Evolutionary conservation across 2,329 filamentous ascomycete genomes (phyloP), one percentile per base, ranked within the genome.

Genomic region (Xylaria sp.): DNA sequence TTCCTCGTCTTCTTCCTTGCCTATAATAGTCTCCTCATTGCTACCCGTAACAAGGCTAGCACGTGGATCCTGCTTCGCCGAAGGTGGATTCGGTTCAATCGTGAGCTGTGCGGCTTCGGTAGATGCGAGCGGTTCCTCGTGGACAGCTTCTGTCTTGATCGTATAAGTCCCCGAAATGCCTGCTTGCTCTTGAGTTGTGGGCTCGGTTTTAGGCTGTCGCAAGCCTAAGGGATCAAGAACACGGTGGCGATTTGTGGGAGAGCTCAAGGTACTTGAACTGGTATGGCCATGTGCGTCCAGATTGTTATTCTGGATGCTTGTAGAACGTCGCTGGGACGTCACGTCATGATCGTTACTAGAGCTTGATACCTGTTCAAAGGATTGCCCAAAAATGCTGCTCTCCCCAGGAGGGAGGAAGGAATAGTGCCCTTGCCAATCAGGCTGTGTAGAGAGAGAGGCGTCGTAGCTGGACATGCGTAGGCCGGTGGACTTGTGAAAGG

Each of bases 231-330:
- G 79, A 67, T 83, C 81, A 10, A 81, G 69, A 62, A 75, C 71
- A 38, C 77, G 78, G 38, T 77, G 79, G 51, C 80, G 79, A 65
- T 69, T 74, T 39, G 81, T 71, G 11, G 79, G 76, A 3, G 81
- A 79, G 59, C 65, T 73, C 38, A 74, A 60, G 36, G 71, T 60
- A 61, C 70, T 72, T 47, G 72, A 68, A 38, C 71, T 77, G 73
- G 86, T 87, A 74, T 90, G 85, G 73, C 90, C 87, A 6, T 90
- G 87, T 67, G 91, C 82, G 33, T 88, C 88, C 53, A 93, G 83
- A 33, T 85, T 82, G 74, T 77, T 78, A 55, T 74, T 77, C 39
- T 78, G 75, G 54, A 75, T 76, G 65, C 76, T 77, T 65, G 77
- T 75, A 39, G 78, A 78, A 49, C 80, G 79, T 56, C 79, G 79